These are phyloP conservation scores for Epicoccum sorghinum DNA, from an alignment of 2,329 filamentous ascomycete species.

Conservation along the genomic window DNA sequence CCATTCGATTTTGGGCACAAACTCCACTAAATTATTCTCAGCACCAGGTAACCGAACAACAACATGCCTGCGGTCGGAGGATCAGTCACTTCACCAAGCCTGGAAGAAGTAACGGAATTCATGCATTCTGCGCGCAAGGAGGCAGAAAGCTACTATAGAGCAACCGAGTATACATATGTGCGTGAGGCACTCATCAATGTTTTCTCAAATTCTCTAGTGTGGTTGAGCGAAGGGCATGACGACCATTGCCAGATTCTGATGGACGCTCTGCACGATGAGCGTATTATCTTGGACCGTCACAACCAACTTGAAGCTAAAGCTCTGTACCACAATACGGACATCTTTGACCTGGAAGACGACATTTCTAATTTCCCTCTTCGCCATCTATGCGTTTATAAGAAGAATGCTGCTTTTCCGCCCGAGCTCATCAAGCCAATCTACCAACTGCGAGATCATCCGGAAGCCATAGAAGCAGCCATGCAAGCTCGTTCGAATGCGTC, in stretches of 20 bases:
- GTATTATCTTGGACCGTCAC: not conserved
- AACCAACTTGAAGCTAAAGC: not conserved
- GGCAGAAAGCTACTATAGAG: not conserved
- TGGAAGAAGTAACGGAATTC: not conserved
- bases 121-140: not conserved
- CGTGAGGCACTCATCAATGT: not conserved
- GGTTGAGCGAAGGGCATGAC: not conserved
- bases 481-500: not conserved
- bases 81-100: not conserved
- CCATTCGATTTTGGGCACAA: no score
- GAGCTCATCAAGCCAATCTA: constrained; percentile 10
- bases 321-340: not conserved
- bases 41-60: no score
- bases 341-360: not conserved
- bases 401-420: not conserved
- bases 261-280: constrained; percentile 8
- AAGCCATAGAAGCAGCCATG: not conserved
- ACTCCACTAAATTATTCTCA: no score
- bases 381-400: not conserved
- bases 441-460: not conserved
- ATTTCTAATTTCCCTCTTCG: constrained; percentile 3
- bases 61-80: no score
- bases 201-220: not conserved
- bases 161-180: not conserved
- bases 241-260: not conserved